These are phyloP conservation scores for Leccinum solheimii DNA, from an alignment of 1,284 basidiomycete genomes.

Conservation along the genomic window DNA sequence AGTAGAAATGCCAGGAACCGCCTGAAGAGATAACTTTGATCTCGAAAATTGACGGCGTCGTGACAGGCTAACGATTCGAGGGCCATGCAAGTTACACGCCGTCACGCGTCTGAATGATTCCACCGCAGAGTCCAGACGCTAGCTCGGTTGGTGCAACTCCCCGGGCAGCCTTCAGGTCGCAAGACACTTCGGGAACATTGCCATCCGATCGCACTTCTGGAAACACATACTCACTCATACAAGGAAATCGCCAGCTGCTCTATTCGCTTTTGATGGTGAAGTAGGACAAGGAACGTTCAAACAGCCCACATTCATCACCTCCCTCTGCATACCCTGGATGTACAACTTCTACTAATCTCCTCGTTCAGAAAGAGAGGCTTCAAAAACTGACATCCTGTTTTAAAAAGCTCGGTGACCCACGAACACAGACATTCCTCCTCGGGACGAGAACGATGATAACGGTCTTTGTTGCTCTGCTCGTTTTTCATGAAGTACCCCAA, in stretches of 20 bases:
- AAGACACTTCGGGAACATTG: constrained; percentile 28
- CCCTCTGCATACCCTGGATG: constrained; percentile 30
- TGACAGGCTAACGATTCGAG: too few species aligned
- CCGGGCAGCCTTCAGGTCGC: constrained; percentile 34
- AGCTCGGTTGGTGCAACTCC: constrained; percentile 39
- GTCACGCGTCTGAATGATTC: too few species aligned
- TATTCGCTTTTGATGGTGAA: constrained; percentile 31
- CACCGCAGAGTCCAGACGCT: constrained; percentile 17
- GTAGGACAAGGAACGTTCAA: constrained; percentile 20
- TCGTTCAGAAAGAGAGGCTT: constrained; percentile 25
- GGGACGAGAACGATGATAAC: constrained; percentile 25
- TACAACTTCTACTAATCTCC: constrained; percentile 29
- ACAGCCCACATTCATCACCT: constrained; percentile 32
- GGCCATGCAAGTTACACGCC: too few species aligned
- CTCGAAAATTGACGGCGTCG: too few species aligned
- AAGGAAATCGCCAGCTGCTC: constrained; percentile 19
- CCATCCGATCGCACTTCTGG: constrained; percentile 28
- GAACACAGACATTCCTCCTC: constrained; percentile 5
- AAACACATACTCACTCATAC: constrained; percentile 27
- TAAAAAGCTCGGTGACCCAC: constrained; percentile 21
- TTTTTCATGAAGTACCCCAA: constrained; percentile 9
- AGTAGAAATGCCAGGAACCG: too few species aligned
- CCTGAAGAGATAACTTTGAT: too few species aligned
- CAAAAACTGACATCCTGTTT: constrained; percentile 23
- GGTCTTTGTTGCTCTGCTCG: constrained; percentile 23